Evolutionary conservation across 306 rosid genomes (phyloP), one percentile per base, ranked within the genome.

Genomic region (Nissolia schottii): DNA sequence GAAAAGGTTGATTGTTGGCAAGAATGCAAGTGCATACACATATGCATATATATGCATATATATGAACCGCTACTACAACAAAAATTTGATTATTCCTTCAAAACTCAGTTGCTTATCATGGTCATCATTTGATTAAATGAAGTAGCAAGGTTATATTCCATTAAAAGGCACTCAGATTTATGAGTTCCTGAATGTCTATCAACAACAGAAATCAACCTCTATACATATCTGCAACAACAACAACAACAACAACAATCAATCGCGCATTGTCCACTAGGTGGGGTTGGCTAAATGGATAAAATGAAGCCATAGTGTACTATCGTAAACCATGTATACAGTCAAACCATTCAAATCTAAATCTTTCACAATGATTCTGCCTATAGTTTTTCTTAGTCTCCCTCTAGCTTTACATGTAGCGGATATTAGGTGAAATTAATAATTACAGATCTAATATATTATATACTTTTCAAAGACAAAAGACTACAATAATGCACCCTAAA

Each of bases 381-480:
- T 13, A 13, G 2, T 14, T 43, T n/a, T 43, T 43, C n/a, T 13
- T n/a, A 2, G 19, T 43, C 19, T 43, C 50, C 40, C 50, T n/a
- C 16, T 14, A 43, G 2, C 54, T 31, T 45, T 13, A 24, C 34
- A 46, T 32, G 70, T 54, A 70, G 48, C 67, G 37, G 14, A 38
- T 16, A 34, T 37, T 28, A 49, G 32, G 53, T 25, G 35, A 50
- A 49, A 43, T 49, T 18, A 61, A 77, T 9, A 50, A 28, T 10
- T 50, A 50, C 12, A 56, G 40, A 70, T 60, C 31, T 59, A 29
- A 25, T 24, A 67, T 18, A 65, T 15, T 40, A 25, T 56, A 23
- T 64, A 65, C 10, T 49, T 35, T 25, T 79, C 70, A 34, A 56
- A 9, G 65, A 27, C 15, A 64, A n/a, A n/a, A n/a, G n/a, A n/a